Evolutionary conservation across 208 protist species (phyloP), one percentile per base, ranked within the genome.

Genomic region (Wallacemonas rigidus): DNA sequence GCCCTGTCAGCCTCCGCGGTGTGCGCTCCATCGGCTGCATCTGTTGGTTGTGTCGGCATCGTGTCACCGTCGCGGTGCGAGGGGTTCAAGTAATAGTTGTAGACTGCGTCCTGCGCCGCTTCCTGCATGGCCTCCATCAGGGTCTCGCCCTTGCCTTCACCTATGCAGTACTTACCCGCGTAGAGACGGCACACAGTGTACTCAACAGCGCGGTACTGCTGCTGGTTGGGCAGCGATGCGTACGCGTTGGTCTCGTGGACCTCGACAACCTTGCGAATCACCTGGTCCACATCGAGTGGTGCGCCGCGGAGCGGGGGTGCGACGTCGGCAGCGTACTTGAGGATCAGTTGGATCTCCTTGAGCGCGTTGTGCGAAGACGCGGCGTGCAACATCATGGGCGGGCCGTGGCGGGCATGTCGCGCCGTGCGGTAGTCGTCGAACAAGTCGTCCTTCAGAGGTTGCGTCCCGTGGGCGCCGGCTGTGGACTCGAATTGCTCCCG

Each of bases 181-280:
- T 86, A 95, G 8, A 97, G 78, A 7, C 83, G 68, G 72, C 89
- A 95, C 36, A 92, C 85, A 3, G 86, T 97, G 71, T 94, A 90
- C 79, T 95, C 88, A 40, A 95, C 90, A 67, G 86, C 77, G 7
- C 88, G 81, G 75, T 83, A 95, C 80, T 97, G 92, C 73, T 97
- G 92, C 35, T 63, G 67, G 58, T 83, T 60, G 68, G 82, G 78
- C 51, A 94, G 77, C 8, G 82, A 72, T 51, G 90, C 85, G 57
- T 97, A 95, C 72, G 76, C 76, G 80, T 97, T 97, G 14, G 92
- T 97, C 51, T 94, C 89, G 82, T 92, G 81, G 38, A 97, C 88
- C 63, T 97, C 92, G 26, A 92, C 86, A 2, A 84, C 72, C 39
- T 77, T 79, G n/a, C 90, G 80, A 43, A 97, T 71, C 1, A 90